Conservation (phyloP, 2,329 filamentous ascomycete genomes). For the Aspergillus intermedius region DNA sequence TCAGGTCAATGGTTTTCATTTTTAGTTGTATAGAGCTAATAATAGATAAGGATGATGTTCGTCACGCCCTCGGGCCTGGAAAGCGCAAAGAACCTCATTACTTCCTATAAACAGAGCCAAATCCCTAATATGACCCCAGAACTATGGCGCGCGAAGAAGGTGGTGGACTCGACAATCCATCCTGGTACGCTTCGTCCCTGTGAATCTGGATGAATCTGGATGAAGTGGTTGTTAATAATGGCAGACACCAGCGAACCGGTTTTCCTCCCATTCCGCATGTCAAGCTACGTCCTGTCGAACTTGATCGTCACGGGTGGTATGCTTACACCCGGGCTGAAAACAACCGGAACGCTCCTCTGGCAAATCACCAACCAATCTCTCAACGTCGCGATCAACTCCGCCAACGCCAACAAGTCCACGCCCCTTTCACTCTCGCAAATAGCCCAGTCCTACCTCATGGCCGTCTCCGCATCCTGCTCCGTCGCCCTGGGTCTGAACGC, state of each 20-base stretch:
- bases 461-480: conserved; percentile 86
- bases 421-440: conserved; percentile 75
- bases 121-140: conserved; percentile 75
- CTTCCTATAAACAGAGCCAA: conserved; percentile 80
- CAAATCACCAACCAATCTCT: conserved; percentile 95
- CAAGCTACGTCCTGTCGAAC: conserved; percentile 87
- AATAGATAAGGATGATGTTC: conserved; percentile 65
- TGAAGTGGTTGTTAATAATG: background rate
- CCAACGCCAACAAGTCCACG: conserved; percentile 96
- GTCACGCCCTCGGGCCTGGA: conserved; percentile 73
- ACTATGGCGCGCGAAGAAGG: conserved; percentile 92
- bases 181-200: conserved; percentile 58
- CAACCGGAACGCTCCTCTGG: conserved; percentile 81
- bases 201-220: background rate
- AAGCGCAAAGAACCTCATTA: conserved; percentile 73
- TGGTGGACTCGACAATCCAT: conserved; percentile 92
- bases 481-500: conserved; percentile 90
- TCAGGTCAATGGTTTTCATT: background rate
- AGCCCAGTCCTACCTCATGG: conserved; percentile 81
- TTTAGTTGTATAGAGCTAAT: background rate
- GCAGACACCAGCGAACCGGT: conserved; percentile 88
- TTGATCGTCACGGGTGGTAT: conserved; percentile 92
- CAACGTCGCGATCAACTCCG: conserved; percentile 95
- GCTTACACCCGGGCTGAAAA: conserved; percentile 84
- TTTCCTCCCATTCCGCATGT: conserved; percentile 95